Conservation (phyloP, 495 filamentous ascomycete genomes). For the Aspergillus baeticus region DNA sequence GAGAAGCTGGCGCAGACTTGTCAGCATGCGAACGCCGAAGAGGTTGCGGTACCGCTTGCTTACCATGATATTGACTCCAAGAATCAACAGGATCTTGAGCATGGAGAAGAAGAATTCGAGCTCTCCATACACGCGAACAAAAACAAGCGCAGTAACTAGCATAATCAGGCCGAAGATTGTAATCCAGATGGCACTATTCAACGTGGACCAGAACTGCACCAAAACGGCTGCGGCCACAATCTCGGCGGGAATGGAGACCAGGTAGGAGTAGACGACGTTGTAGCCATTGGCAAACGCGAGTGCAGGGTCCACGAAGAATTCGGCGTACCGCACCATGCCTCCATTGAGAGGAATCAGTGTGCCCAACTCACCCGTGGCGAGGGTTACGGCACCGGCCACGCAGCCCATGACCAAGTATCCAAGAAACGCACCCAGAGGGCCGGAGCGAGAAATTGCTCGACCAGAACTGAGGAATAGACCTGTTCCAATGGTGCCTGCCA, state of each 20-base stretch:
- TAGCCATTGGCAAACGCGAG: neutral
- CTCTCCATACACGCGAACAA: slow-evolving; percentile 47
- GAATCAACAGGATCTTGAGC: slow-evolving; percentile 45
- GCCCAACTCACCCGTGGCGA: slow-evolving; percentile 60
- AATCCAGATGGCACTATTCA: slow-evolving; percentile 48
- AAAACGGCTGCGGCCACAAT: slow-evolving; percentile 1
- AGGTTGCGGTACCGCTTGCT: no score
- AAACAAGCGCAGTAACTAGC: slow-evolving; percentile 39
- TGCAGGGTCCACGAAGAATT: slow-evolving; percentile 64
- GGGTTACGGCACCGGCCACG: slow-evolving; percentile 51
- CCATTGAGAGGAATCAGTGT: slow-evolving; percentile 71
- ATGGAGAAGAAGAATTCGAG: slow-evolving; percentile 42
- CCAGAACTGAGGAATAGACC: slow-evolving; percentile 72
- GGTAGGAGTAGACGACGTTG: slow-evolving; percentile 33
- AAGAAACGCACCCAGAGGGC: slow-evolving; percentile 62
- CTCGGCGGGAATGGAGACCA: neutral
- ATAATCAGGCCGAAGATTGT: slow-evolving; percentile 45
- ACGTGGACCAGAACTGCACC: slow-evolving; percentile 7
- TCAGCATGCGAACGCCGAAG: no score
- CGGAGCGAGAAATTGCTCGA: slow-evolving; percentile 57
- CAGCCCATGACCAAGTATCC: slow-evolving; percentile 57
- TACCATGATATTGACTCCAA: slow-evolving; percentile 47
- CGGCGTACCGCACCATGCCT: slow-evolving; percentile 65
- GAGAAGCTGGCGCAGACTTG: no score
- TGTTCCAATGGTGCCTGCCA: slow-evolving; percentile 55